Percentiles rank a stretch among this genome's conserved stretches.
These are phyloP conservation scores for Agrostemma githago DNA, from an alignment of 148 eudicot genomes.

Conservation along the genomic window DNA sequence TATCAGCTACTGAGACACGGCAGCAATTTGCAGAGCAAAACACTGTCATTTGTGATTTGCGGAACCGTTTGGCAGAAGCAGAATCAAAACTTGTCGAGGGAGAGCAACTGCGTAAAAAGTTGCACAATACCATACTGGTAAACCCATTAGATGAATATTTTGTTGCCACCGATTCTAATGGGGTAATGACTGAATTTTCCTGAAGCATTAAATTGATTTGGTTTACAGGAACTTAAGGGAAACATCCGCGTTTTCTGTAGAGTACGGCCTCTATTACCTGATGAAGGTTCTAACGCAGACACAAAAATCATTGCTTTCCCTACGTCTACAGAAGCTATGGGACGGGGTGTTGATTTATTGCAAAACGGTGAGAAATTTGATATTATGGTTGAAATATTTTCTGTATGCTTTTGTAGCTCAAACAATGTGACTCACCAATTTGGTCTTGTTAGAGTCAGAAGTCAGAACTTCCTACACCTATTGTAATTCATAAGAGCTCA, in stretches of 20 bases:
- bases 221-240: slow-evolving; percentile 83
- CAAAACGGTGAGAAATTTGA: slow-evolving; percentile 57
- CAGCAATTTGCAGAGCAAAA: slow-evolving; percentile 69
- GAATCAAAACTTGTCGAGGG: slow-evolving; percentile 85
- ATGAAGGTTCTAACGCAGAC: slow-evolving; percentile 54
- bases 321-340: slow-evolving; percentile 58
- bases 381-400: background rate
- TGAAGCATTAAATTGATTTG: slow-evolving; percentile 5
- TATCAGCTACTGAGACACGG: slow-evolving; percentile 63
- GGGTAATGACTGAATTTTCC: background rate
- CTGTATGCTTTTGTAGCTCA: background rate
- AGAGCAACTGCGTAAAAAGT: slow-evolving; percentile 80
- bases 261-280: slow-evolving; percentile 78
- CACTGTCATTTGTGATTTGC: slow-evolving; percentile 50
- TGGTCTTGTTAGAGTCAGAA: background rate
- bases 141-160: slow-evolving; percentile 4
- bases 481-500: background rate
- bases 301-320: slow-evolving; percentile 65
- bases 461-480: too few species aligned
- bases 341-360: slow-evolving; percentile 77
- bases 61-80: slow-evolving; percentile 66
- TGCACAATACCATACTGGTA: slow-evolving; percentile 96
- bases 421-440: background rate
- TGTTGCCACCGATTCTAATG: background rate
- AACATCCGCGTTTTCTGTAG: slow-evolving; percentile 95